Percentiles rank a stretch among this genome's conserved stretches.
These are phyloP conservation scores for Quercus dentata DNA, from an alignment of 306 rosid species.

Conservation along the genomic window DNA sequence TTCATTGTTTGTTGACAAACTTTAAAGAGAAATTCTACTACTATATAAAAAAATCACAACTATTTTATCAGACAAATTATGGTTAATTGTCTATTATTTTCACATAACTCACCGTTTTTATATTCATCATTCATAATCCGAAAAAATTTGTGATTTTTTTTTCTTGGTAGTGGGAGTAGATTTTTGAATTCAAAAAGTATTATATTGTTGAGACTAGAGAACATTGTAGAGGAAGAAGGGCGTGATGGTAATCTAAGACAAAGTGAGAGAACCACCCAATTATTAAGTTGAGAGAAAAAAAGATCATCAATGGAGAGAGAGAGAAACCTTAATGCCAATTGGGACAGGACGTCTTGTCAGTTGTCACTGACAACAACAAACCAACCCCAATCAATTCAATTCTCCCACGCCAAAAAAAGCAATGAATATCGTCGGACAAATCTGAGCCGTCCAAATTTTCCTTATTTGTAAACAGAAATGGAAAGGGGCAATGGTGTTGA, in stretches of 20 bases:
- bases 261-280: neutral
- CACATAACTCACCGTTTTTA: too few species aligned
- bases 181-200: too few species aligned
- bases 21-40: too few species aligned
- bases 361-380: neutral
- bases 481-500: neutral
- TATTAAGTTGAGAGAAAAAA: neutral
- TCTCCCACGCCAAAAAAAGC: neutral
- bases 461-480: neutral
- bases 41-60: too few species aligned
- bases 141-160: too few species aligned
- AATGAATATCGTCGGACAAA: neutral
- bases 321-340: constrained; percentile 41
- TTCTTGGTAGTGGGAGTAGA: too few species aligned
- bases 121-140: too few species aligned
- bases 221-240: neutral
- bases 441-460: constrained; percentile 2
- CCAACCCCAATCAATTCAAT: neutral
- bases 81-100: too few species aligned
- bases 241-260: neutral
- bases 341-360: constrained; percentile 27
- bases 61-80: too few species aligned
- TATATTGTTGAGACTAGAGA: too few species aligned
- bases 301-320: neutral
- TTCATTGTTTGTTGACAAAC: too few species aligned